Percentiles rank a stretch among this genome's conserved stretches.
Evolutionary conservation across 306 rosid species (phyloP).

Genomic region (Quercus suber): DNA sequence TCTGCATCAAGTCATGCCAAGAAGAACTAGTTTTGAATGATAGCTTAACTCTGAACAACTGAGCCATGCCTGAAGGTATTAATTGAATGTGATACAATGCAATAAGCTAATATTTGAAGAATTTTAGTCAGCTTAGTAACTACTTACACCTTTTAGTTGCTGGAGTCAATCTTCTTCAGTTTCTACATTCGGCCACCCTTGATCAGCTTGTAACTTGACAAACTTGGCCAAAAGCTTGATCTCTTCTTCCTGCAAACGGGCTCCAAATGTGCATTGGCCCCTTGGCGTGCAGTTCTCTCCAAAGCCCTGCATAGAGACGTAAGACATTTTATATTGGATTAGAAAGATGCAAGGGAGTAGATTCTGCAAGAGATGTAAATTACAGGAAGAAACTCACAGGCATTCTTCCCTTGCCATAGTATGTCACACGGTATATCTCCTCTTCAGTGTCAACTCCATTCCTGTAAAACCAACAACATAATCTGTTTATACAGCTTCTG

Average conservation of each 20-base stretch:
- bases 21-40: neutral
- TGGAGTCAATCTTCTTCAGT: conserved; percentile 32
- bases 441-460: conserved; percentile 84
- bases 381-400: conserved; percentile 48
- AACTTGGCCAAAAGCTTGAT: conserved; percentile 79
- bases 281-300: conserved; percentile 85
- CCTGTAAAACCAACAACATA: conserved; percentile 36
- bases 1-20: neutral
- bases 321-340: neutral
- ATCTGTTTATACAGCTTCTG: neutral
- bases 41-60: neutral
- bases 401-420: conserved; percentile 89
- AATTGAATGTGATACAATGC: neutral
- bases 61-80: neutral
- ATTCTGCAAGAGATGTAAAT: neutral
- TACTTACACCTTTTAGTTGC: neutral
- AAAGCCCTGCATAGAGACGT: conserved; percentile 54
- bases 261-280: conserved; percentile 95
- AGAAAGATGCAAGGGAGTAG: conserved; percentile 17
- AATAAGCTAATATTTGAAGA: neutral
- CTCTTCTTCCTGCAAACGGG: conserved; percentile 84
- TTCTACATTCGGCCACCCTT: conserved; percentile 67
- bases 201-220: conserved; percentile 87
- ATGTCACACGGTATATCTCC: conserved; percentile 70
- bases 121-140: neutral